Evolutionary conservation across 129 eudicot genomes (phyloP), one percentile per base, ranked within the genome.

Genomic region (Lactuca sativa): DNA sequence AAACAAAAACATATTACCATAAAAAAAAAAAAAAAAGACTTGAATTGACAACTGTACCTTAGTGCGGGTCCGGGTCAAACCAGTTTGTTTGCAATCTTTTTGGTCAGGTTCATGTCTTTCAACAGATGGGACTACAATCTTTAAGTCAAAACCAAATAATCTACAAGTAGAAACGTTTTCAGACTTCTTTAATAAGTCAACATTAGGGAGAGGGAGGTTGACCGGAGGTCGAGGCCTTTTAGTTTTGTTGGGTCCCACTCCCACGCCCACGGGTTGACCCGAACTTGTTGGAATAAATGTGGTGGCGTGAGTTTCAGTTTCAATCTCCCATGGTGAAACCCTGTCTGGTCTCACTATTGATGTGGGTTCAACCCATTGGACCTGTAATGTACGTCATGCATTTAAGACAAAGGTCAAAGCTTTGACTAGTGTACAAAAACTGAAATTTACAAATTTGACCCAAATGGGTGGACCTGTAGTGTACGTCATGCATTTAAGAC

Each of bases 311-410:
- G 30, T 25, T 25, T 80, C 74, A 3, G 81, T 79, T 66, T 86
- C 91, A 4, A 86, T 86, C 75, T 86, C 91, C 91, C 91, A 83
- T 18, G 95, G 91, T 64, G 97, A 90, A 74, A 90, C 95, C 73
- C 91, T 82, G 36, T 87, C 91, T 10, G 97, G 95, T 78, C 97
- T 85, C 34, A 61, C 64, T 64, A 87, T 83, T 9, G 91, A 76
- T 59, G 97, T 85, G 37, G 95, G 82, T 71, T 90, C 97, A 79
- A 87, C 95, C 97, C 97, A 90, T 57, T 83, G 95, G 77, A 90
- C 97, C 97, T 90, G 78, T 21, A 21, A 1, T 21, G 21, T 21
- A 21, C 21, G 21, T 2, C 37, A 53, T 11, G 14, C 17, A 64
- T 66, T 47, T 1, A 36, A 59, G 68, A 48, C 67, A 59, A 72